Evolutionary conservation across 805 yeast genomes (phyloP), one percentile per base, ranked within the genome.

Genomic region (Saccharomycopsis capsularis): DNA sequence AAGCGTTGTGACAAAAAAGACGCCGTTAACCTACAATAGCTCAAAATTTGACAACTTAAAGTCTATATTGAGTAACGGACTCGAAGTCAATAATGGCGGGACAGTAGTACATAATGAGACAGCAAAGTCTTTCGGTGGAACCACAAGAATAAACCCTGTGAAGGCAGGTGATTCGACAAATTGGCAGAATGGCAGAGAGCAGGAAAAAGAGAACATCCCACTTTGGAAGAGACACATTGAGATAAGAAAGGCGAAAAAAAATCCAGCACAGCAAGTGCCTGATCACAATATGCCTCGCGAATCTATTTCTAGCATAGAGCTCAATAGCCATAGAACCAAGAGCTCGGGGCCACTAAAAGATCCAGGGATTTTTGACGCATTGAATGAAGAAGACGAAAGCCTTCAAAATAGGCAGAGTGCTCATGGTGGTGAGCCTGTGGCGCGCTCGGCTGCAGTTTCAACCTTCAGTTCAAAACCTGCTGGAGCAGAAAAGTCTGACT

Each of bases 11-110:
- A n/a, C n/a, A n/a, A 11, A 7, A 25, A 23, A 24, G 32, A 27
- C 6, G 19, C 34, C 15, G 15, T 21, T 40, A 35, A 16, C 30
- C 25, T 16, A 15, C 15, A 49, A 46, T 25, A 47, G 46, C 23
- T 36, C 50, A 3, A 49, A 44, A 19, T 52, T 52, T 44, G 53
- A 52, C 25, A 50, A 52, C 36, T 44, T 52, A 35, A 38, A 50
- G 25, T 40, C 51, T 6, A 52, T 52, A 22, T 37, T 52, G 15
- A 49, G 50, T 30, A 41, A 9, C 27, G 27, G 29, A 24, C 30
- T 21, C n/a, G 19, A 42, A 24, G 23, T n/a, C 3, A 39, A 15
- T 24, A 30, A 29, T 23, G 39, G 40, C 11, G 50, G 48, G 6
- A 47, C 51, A 23, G 44, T 46, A 13, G n/a, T 45, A 16, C 39